Percentiles rank a stretch among this genome's conserved stretches.
Conservation (phyloP, 1,284 basidiomycete species). For the Apiotrichum veenhuisii region DNA sequence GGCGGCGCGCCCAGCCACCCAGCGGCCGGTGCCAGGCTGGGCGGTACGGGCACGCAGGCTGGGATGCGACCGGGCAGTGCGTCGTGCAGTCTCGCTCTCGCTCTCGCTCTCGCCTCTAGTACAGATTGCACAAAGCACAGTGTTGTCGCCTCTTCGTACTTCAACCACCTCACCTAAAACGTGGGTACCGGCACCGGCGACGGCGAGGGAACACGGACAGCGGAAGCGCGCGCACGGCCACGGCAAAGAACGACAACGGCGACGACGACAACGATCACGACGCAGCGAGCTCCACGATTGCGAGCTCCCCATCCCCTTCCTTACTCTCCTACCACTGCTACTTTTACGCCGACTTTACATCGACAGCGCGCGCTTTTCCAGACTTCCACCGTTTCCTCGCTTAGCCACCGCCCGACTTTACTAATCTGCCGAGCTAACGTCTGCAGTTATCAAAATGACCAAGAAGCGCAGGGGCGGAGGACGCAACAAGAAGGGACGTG, state of each 20-base stretch:
- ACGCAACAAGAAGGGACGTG: conserved; percentile 97
- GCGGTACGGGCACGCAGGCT: too few species aligned
- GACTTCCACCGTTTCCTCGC: too few species aligned
- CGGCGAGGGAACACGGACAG: not conserved
- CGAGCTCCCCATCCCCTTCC: not conserved
- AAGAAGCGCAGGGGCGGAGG: conserved; percentile 99
- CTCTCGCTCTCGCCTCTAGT: not conserved
- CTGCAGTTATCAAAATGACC: conserved; percentile 57
- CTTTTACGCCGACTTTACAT: not conserved
- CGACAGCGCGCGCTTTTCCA: not conserved
- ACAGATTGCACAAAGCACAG: not conserved
- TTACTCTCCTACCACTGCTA: not conserved
- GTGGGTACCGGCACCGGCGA: conserved; percentile 2
- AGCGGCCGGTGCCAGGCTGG: too few species aligned
- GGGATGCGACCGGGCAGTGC: too few species aligned
- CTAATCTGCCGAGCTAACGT: not conserved
- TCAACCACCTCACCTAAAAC: conserved; percentile 6
- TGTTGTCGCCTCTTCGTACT: not conserved
- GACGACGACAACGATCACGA: not conserved
- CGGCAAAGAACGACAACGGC: not conserved
- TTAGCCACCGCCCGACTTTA: too few species aligned
- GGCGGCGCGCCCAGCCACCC: too few species aligned
- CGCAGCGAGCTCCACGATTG: not conserved
- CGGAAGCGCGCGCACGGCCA: not conserved
- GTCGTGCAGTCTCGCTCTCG: not conserved